Evolutionary conservation across 208 protist species (phyloP).

Genomic region (Hexamita inflata): DNA sequence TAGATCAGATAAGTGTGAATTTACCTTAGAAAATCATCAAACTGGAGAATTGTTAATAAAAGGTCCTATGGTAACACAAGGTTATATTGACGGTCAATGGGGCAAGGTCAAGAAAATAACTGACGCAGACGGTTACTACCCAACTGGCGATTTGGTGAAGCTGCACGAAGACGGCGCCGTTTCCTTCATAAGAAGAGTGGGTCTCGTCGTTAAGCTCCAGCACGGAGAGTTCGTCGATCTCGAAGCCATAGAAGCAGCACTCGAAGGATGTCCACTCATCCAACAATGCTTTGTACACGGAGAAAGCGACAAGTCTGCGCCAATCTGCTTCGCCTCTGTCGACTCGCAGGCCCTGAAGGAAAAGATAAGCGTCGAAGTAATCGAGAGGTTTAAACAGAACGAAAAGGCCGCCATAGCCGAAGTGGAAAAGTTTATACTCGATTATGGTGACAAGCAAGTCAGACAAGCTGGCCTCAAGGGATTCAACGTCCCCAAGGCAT

Average conservation of each 20-base stretch:
- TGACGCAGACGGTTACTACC: constrained; percentile 15
- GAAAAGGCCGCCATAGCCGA: not conserved
- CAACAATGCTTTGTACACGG: not conserved
- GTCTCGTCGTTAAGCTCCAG: not conserved
- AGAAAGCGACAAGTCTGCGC: not conserved
- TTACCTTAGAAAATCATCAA: not conserved
- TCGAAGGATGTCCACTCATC: constrained; percentile 2
- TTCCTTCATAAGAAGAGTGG: constrained; percentile 5
- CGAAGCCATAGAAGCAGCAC: not conserved
- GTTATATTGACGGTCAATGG: not conserved
- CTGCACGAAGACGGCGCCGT: not conserved
- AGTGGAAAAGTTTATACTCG: not conserved
- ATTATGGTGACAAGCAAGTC: not conserved
- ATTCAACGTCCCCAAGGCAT: constrained; percentile 9
- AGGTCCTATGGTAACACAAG: not conserved
- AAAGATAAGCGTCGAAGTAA: too few species aligned
- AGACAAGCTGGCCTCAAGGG: constrained; percentile 13
- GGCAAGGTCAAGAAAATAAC: too few species aligned
- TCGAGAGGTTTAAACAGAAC: too few species aligned
- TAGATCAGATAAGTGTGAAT: not conserved
- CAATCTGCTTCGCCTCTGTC: not conserved
- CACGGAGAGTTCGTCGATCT: constrained; percentile 12
- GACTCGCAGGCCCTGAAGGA: too few species aligned
- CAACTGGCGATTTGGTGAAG: not conserved
- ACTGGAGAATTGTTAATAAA: constrained; percentile 7